Base-by-base conservation (phyloP, 78 protist genomes). In the Trichosphaerium sp. region DNA sequence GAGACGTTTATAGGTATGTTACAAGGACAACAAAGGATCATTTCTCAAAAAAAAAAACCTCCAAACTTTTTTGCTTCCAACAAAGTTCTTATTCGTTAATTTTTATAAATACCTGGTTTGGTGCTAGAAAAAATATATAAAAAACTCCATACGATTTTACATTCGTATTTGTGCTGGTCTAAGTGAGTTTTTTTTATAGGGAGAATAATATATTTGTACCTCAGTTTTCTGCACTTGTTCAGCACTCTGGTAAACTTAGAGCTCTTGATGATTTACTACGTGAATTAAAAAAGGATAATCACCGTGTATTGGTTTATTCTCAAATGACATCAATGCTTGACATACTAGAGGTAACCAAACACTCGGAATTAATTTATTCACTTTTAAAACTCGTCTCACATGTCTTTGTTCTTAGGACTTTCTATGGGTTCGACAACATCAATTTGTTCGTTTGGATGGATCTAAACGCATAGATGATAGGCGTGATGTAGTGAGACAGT, bases 251-350 rank as follows among this genome's bases (percentile, higher is more conserved):
- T 35, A 91, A 90, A 58, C 54, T 87, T 55, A 68, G 48, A 32
- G 71, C 54, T 3, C 77, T 93, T 4, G 93, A 87, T 61, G 44
- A 34, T 42, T 61, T 89, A 35, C 80, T 93, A 25, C 51, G 52
- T 6, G 3, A 34, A 11, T 71, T 89, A 14, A 60, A 74, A 39
- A 64, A 8, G 7, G 83, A 72, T 52, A 88, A 89, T 37, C 95
- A 90, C 81, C 70, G 94, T 8, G 85, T 71, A n/a, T 56, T 94
- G 11, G 61, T 94, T 44, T 94, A 81, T 49, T 93, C 92, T 39
- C 98, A 95, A 65, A 84, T 89, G 91, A 88, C 94, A 25, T 26
- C 32, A 14, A 77, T 88, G 92, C 69, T 95, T 26, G 91, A 92
- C 40, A 61, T 93, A 21, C 38, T 95, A 28, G 92, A 91, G 25